Conservation (phyloP, 805 yeast genomes). For the Saccharomycopsis babjevae region DNA sequence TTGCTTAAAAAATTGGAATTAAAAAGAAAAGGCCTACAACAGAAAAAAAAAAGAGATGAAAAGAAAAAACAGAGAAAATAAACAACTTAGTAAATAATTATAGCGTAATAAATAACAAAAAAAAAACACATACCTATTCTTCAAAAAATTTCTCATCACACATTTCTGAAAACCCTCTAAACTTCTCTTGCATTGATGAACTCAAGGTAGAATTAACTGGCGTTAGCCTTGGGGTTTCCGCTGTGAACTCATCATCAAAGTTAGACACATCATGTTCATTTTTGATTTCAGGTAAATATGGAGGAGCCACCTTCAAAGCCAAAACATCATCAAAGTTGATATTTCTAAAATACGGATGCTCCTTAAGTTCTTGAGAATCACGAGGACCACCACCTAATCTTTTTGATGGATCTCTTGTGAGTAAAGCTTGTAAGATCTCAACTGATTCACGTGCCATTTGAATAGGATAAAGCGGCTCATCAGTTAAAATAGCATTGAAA, state of each 20-base stretch:
- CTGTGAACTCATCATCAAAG: conserved; percentile 90
- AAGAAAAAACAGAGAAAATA: no score
- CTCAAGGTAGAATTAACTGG: conserved; percentile 86
- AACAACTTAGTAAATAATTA: no score
- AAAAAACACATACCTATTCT: background rate
- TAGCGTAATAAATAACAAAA: background rate
- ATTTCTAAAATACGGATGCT: conserved; percentile 85
- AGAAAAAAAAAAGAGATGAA: background rate
- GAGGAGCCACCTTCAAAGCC: conserved; percentile 65
- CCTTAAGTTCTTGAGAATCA: conserved; percentile 92
- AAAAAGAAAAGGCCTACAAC: background rate
- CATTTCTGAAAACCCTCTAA: conserved; percentile 91
- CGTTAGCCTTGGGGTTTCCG: conserved; percentile 88
- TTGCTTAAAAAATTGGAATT: background rate
- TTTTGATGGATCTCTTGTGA: conserved; percentile 77
- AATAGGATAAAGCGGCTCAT: conserved; percentile 93
- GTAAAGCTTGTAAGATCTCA: conserved; percentile 78
- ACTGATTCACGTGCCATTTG: conserved; percentile 97
- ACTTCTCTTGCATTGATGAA: conserved; percentile 86
- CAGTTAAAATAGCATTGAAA: conserved; percentile 90
- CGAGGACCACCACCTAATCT: conserved; percentile 81
- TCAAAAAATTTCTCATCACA: conserved; percentile 37
- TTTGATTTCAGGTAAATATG: conserved; percentile 78
- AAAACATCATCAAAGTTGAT: conserved; percentile 84
- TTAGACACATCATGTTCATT: conserved; percentile 86